Evolutionary conservation across 208 protist genomes (phyloP), one percentile per base, ranked within the genome.

Genomic region (Kentomonas sorsogonicus): DNA sequence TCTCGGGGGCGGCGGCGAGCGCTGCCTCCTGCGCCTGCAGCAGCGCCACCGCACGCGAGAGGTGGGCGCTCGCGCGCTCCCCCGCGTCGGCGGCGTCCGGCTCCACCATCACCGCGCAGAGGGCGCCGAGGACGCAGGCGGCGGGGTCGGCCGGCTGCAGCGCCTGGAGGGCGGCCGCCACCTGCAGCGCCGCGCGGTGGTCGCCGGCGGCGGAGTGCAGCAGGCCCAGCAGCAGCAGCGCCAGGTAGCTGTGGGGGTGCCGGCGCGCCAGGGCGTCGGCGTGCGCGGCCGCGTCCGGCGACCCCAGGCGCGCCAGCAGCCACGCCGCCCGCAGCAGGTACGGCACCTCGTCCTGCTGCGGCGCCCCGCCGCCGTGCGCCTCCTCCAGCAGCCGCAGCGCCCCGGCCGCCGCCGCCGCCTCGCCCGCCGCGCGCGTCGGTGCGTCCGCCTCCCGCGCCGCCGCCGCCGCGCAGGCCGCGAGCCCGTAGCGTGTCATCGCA

Each of bases 271-370:
- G 48, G 15, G 65, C 69, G 11, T 79, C 63, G 13, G 69, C 46
- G 33, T 29, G 34, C 6, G 59, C 52, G 16, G 73, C 74, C 10
- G 44, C 50, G 10, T 63, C 50, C 7, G 39, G 33, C 3, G 78
- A 66, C 1, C 80, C 78, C 10, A 87, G 53, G 23, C 77, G 38
- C 1, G 71, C 80, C 31, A 83, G 57, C 47, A 92, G 60, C 85
- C 85, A 92, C 2, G 69, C 41, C 53, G 76, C 68, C 29, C 80
- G 79, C 16, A 60, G 33, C 10, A 76, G 47, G 38, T 76, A 77
- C 23, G 63, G 46, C n/a, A 53, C 20, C 2, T 73, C 52, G 26
- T 86, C 74, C 16, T 30, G 53, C 1, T 57, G 27, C 44, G 66
- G 50, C 25, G 52, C 6, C 13, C 51, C 57, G 3, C 10, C 27